phyloP scores from a whole-genome alignment of 371 early-diverging fungal species.

The Blakeslea trispora region DNA sequence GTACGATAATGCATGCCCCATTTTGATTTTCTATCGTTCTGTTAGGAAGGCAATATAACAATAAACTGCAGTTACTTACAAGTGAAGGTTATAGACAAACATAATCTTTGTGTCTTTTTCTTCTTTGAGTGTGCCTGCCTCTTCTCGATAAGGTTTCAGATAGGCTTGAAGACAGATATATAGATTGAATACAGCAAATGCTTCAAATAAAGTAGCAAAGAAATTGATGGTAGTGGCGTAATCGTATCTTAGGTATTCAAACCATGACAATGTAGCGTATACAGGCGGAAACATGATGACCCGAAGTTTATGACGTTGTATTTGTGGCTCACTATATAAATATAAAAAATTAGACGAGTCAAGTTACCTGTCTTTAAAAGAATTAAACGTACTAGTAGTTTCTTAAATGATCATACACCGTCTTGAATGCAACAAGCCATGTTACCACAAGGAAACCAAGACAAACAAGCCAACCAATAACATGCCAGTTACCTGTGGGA shows the following conservation, averaged over 20 bases:
- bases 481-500: constrained; percentile 42
- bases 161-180: constrained; percentile 46
- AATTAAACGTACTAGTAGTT: constrained; percentile 41
- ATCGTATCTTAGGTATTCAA: constrained; percentile 46
- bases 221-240: constrained; percentile 52
- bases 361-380: too few species aligned
- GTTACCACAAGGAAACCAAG: constrained; percentile 33
- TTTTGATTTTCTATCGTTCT: constrained; percentile 45
- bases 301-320: constrained; percentile 51
- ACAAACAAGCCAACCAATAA: constrained; percentile 49
- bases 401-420: constrained; percentile 33
- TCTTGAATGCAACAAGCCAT: constrained; percentile 36
- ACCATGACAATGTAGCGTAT: constrained; percentile 46
- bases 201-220: constrained; percentile 50
- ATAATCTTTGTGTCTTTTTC: constrained; percentile 37
- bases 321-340: constrained; percentile 33
- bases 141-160: constrained; percentile 44
- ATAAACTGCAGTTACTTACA: constrained; percentile 29
- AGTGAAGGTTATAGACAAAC: constrained; percentile 29
- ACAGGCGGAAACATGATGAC: constrained; percentile 49
- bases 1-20: constrained; percentile 52
- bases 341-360: too few species aligned
- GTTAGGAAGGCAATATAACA: not conserved
- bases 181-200: constrained; percentile 52
- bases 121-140: constrained; percentile 34